Evolutionary conservation across 306 rosid species (phyloP).

Genomic region (Styphnolobium japonicum): DNA sequence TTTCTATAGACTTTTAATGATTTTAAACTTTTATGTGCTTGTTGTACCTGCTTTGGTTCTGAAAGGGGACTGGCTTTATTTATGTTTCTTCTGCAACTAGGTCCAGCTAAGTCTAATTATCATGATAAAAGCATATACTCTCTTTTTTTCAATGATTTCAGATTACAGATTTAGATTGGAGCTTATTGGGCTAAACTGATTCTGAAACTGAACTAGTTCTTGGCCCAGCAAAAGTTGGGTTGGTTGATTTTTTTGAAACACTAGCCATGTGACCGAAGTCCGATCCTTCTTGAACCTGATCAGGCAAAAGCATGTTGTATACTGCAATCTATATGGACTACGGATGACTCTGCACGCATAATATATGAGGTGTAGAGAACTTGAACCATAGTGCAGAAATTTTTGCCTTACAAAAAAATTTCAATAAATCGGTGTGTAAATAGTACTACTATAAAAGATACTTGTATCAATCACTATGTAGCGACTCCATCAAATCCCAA

Average conservation of each 20-base stretch:
- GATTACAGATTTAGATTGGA: background rate
- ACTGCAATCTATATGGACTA: background rate
- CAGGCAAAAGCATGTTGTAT: background rate
- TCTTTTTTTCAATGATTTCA: background rate
- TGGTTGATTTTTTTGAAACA: background rate
- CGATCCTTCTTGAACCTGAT: background rate
- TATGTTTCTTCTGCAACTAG: background rate
- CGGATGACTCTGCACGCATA: background rate
- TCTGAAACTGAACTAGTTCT: background rate
- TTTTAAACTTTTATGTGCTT: background rate
- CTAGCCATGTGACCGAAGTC: background rate
- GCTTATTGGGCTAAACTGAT: background rate
- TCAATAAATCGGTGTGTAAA: background rate
- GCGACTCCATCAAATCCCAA: conserved; percentile 22
- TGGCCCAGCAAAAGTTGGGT: background rate
- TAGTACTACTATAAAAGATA: background rate
- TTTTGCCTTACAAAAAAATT: background rate
- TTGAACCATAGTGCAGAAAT: background rate
- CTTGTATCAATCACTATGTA: background rate
- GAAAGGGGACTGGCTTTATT: background rate
- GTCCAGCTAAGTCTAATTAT: too few relatives aligned
- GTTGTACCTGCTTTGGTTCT: background rate
- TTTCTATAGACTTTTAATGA: background rate
- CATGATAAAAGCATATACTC: too few relatives aligned
- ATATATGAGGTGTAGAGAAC: background rate